Percentiles rank a stretch among this genome's conserved stretches.
phyloP scores from a whole-genome alignment of 805 yeast species.

The Ogataea paradorogensis region DNA sequence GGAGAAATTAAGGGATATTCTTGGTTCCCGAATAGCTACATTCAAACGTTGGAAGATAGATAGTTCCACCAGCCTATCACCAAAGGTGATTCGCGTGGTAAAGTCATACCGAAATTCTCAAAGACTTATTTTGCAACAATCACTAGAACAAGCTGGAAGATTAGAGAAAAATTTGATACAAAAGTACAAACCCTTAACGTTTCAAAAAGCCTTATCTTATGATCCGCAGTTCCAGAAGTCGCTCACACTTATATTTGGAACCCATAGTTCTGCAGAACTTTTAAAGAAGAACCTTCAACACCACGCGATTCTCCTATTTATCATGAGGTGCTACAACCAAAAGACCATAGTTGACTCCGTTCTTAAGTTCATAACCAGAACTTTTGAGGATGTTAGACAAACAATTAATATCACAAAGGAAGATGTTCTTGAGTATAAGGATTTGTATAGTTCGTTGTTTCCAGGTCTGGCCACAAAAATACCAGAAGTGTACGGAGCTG shows the following conservation, averaged over 20 bases:
- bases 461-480: constrained; percentile 49
- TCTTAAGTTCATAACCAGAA: constrained; percentile 48
- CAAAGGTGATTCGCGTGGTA: constrained; percentile 32
- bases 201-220: constrained; percentile 42
- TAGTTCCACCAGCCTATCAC: constrained; percentile 20
- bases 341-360: constrained; percentile 31
- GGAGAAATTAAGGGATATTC: constrained; percentile 48
- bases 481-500: constrained; percentile 44
- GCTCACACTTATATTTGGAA: constrained; percentile 54
- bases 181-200: constrained; percentile 49
- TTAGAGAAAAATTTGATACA: constrained; percentile 45
- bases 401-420: constrained; percentile 39
- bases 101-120: constrained; percentile 50
- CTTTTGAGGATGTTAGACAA: constrained; percentile 31
- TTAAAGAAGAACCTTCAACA: constrained; percentile 47
- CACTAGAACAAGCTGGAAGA: constrained; percentile 44
- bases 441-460: constrained; percentile 44
- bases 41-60: constrained; percentile 35
- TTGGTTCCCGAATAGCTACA: constrained; percentile 47
- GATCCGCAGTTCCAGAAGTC: constrained; percentile 45
- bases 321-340: constrained; percentile 56
- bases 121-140: constrained; percentile 41
- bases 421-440: constrained; percentile 54
- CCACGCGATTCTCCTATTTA: constrained; percentile 59
- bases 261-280: constrained; percentile 51